Percentiles rank a stretch among this genome's conserved stretches.
Conservation (phyloP, 202 grass and related monocot species). For the Musa balbisiana region DNA sequence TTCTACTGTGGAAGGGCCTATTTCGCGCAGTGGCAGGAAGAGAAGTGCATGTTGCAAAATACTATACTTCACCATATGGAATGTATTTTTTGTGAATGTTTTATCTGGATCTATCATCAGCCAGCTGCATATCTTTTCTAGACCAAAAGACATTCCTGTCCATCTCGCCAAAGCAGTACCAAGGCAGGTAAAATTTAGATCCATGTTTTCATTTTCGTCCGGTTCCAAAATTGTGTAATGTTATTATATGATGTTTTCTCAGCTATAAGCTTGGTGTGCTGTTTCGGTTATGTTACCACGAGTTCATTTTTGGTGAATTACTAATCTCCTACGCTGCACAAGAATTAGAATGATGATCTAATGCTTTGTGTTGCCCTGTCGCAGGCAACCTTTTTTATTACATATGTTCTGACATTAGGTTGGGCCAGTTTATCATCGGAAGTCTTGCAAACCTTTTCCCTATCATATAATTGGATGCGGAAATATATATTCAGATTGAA, state of each 20-base stretch:
- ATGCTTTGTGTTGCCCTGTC: neutral
- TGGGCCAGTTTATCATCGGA: conserved; percentile 90
- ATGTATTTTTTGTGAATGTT: conserved; percentile 91
- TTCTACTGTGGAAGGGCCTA: conserved; percentile 73
- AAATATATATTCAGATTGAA: conserved; percentile 44
- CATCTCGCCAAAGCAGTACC: conserved; percentile 84
- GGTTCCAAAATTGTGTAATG: neutral
- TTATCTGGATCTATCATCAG: conserved; percentile 71
- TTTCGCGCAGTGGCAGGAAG: conserved; percentile 80
- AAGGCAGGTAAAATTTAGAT: conserved; percentile 57
- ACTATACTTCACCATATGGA: conserved; percentile 76
- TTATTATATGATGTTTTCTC: too few relatives aligned
- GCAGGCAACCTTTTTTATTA: conserved; percentile 98
- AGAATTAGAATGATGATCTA: neutral
- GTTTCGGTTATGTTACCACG: too few relatives aligned
- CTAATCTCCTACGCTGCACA: too few relatives aligned
- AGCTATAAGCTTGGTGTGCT: too few relatives aligned
- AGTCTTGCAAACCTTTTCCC: conserved; percentile 69
- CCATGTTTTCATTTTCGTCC: neutral
- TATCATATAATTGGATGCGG: conserved; percentile 60
- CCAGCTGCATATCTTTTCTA: conserved; percentile 59
- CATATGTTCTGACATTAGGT: conserved; percentile 80
- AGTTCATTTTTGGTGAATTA: too few relatives aligned
- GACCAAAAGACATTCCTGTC: conserved; percentile 66
- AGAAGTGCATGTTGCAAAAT: conserved; percentile 84